Evolutionary conservation across 306 rosid species (phyloP), one percentile per base, ranked within the genome.

Genomic region (Inga leiocalycina): DNA sequence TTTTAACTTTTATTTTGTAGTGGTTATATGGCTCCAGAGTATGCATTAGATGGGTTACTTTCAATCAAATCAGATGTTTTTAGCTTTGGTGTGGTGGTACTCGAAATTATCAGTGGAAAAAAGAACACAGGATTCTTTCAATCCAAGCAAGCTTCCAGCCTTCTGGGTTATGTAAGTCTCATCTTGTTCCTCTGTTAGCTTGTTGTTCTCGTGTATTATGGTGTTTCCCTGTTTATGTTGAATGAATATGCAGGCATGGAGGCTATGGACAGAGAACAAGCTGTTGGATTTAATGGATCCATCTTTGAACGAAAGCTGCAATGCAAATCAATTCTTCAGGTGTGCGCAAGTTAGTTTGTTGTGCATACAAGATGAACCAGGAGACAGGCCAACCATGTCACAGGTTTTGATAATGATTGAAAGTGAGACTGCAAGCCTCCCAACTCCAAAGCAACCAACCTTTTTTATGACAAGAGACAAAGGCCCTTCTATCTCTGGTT

Each of bases 21-120:
- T 15, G 89, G 90, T 9, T 88, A 90, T 56, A 88, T 88, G 82
- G 77, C 89, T 32, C 88, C 87, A 0, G 87, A 83, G 11, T 88
- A 86, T 1, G 87, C 87, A 20, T 34, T 85, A 11, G 84, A 86
- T 0, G 89, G 91, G 64, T 6, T 57, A 45, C 86, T 90, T 82
- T 90, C 91, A 2, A 71, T 79, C 39, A 90, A 90, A 69, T 86
- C 86, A 0, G 93, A 86, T 17, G 84, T 85, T 6, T 88, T 83
- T 45, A 88, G 93, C 39, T 90, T 86, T 19, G 90, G 92, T 4
- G 87, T 89, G 8, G 87, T 91, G 30, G 16, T 89, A 0, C 87
- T 91, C 10, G 92, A 91, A 72, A 89, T 91, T 57, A 75, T 89
- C 0, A 80, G 92, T 1, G 94, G 90, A 6, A 89, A 76, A 79